These are phyloP conservation scores for Termitomyces sp. DNA, from an alignment of 768 basidiomycete species.

Conservation along the genomic window DNA sequence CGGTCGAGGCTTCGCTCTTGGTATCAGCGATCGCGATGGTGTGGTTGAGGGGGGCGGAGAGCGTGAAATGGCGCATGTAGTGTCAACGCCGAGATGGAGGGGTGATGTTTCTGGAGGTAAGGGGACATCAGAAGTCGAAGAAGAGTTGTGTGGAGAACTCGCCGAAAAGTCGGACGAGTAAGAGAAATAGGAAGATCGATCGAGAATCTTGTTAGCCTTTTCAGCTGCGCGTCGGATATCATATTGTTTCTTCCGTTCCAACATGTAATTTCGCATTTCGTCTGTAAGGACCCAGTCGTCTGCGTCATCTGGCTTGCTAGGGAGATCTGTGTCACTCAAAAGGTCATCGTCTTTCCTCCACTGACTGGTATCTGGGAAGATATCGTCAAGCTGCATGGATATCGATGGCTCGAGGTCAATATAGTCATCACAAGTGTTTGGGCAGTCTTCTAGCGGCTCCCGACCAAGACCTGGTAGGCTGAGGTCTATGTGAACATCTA, in stretches of 20 bases:
- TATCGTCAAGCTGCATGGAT: background rate
- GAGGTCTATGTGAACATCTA: background rate
- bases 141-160: background rate
- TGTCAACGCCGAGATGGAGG: background rate
- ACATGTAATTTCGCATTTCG: background rate
- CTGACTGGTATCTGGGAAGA: background rate
- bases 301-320: background rate
- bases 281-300: background rate
- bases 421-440: background rate
- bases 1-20: background rate
- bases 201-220: background rate
- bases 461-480: background rate
- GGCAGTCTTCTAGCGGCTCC: background rate
- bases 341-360: slow-evolving; percentile 1
- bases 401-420: background rate
- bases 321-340: background rate
- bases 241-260: background rate
- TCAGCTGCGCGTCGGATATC: background rate
- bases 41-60: background rate
- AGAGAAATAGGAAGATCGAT: background rate
- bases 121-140: background rate
- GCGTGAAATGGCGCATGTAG: background rate
- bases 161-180: background rate
- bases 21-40: background rate
- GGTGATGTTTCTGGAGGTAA: background rate